Percentiles rank a stretch among this genome's conserved stretches.
phyloP scores from a whole-genome alignment of 1,284 basidiomycete species.

The Polyporus tsugae region DNA sequence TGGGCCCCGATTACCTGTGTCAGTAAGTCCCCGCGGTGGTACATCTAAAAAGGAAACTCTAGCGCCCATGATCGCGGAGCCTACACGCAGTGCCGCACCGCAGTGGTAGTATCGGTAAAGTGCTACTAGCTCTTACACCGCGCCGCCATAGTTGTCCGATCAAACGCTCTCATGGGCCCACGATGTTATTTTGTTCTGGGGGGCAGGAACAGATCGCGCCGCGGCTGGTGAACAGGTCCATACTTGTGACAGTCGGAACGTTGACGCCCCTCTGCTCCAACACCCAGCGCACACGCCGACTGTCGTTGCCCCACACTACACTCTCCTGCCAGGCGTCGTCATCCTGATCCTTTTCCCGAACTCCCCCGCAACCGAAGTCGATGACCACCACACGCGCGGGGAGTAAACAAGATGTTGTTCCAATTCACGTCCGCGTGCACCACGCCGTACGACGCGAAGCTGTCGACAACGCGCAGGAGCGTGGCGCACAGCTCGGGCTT shows the following conservation, averaged over 20 bases:
- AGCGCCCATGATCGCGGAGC: too few species aligned
- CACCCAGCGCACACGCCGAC: background rate
- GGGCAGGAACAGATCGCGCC: too few species aligned
- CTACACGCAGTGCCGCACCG: too few species aligned
- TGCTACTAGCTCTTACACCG: too few species aligned
- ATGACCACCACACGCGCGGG: background rate
- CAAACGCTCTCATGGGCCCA: too few species aligned
- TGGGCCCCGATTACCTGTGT: background rate
- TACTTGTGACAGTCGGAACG: background rate
- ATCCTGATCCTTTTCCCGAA: background rate
- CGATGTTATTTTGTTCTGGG: too few species aligned
- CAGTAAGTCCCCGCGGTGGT: background rate
- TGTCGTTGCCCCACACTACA: background rate
- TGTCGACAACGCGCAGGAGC: slow-evolving; percentile 8
- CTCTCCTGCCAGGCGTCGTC: background rate
- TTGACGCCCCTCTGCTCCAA: background rate
- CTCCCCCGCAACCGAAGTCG: background rate
- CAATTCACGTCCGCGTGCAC: slow-evolving; percentile 12
- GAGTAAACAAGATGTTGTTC: slow-evolving; percentile 5
- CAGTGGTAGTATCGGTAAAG: too few species aligned
- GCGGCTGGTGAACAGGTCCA: background rate
- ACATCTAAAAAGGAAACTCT: too few species aligned
- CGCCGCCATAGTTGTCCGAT: too few species aligned
- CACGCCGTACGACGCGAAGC: slow-evolving; percentile 11
- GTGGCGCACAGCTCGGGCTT: slow-evolving; percentile 1